Evolutionary conservation across 805 yeast species (phyloP).

Genomic region (Lipomyces yamadae): DNA sequence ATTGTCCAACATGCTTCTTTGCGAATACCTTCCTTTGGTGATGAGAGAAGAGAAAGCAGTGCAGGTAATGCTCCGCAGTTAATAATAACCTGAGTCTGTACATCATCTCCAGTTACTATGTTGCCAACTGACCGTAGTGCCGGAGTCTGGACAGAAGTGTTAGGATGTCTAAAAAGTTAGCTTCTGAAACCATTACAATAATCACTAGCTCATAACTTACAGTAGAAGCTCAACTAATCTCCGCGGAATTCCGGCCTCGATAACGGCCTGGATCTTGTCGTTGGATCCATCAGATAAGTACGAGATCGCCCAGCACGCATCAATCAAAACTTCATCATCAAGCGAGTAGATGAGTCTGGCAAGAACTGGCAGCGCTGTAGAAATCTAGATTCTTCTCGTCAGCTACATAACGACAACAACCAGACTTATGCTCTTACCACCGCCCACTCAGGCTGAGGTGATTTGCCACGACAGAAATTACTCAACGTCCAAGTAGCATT

Average conservation of each 20-base stretch:
- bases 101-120: constrained; percentile 95
- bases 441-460: constrained; percentile 95
- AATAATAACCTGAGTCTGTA: constrained; percentile 93
- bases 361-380: constrained; percentile 85
- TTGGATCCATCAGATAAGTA: constrained; percentile 91
- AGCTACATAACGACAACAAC: not conserved
- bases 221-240: constrained; percentile 84
- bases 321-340: constrained; percentile 92
- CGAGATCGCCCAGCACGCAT: constrained; percentile 98
- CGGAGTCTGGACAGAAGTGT: constrained; percentile 91
- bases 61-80: constrained; percentile 92
- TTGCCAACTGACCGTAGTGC: constrained; percentile 97
- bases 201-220: constrained; percentile 10
- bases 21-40: constrained; percentile 88
- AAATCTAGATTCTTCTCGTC: constrained; percentile 52
- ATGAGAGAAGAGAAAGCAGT: constrained; percentile 73
- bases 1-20: constrained; percentile 99
- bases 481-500: constrained; percentile 99
- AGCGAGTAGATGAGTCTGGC: constrained; percentile 87
- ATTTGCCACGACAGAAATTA: constrained; percentile 93
- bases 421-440: constrained; percentile 42
- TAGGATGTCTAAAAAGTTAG: constrained; percentile 59
- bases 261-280: constrained; percentile 94
- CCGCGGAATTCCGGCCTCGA: constrained; percentile 93
- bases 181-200: not conserved